phyloP scores from a whole-genome alignment of 352 stramenopile species.

The Phytophthora pini region DNA sequence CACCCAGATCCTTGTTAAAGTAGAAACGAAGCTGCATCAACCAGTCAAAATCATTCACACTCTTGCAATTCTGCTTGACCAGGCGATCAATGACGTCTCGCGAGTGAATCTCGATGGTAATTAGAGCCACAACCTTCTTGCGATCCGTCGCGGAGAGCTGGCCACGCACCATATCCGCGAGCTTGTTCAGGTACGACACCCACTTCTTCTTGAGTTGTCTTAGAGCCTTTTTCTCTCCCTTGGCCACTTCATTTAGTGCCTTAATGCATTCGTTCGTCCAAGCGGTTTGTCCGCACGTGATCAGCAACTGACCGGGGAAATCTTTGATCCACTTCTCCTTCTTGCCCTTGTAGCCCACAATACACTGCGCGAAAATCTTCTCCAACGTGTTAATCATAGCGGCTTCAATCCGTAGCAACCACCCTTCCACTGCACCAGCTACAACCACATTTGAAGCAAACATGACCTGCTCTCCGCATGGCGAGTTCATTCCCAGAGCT shows the following conservation, averaged over 20 bases:
- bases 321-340: constrained; percentile 97
- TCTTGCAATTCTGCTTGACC: constrained; percentile 94
- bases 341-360: constrained; percentile 91
- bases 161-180: constrained; percentile 93
- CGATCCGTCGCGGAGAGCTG: constrained; percentile 90
- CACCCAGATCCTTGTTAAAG: constrained; percentile 85
- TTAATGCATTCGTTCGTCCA: constrained; percentile 96
- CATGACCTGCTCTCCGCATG: constrained; percentile 86
- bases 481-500: constrained; percentile 89
- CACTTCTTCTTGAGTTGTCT: constrained; percentile 95
- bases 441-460: constrained; percentile 90
- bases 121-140: constrained; percentile 97
- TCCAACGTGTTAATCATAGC: constrained; percentile 88
- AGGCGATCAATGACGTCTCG: constrained; percentile 95
- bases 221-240: constrained; percentile 92
- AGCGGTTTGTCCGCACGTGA: constrained; percentile 92
- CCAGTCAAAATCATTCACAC: constrained; percentile 93
- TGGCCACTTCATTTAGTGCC: constrained; percentile 90
- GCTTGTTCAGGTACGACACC: constrained; percentile 93
- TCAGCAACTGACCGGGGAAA: constrained; percentile 92
- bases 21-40: constrained; percentile 90
- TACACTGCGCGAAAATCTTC: constrained; percentile 86
- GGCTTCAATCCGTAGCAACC: constrained; percentile 85
- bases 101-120: constrained; percentile 98
- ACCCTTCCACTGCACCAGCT: constrained; percentile 91